Conservation (phyloP, 139 green algal species). For the Chlamydomonas schloesseri region DNA sequence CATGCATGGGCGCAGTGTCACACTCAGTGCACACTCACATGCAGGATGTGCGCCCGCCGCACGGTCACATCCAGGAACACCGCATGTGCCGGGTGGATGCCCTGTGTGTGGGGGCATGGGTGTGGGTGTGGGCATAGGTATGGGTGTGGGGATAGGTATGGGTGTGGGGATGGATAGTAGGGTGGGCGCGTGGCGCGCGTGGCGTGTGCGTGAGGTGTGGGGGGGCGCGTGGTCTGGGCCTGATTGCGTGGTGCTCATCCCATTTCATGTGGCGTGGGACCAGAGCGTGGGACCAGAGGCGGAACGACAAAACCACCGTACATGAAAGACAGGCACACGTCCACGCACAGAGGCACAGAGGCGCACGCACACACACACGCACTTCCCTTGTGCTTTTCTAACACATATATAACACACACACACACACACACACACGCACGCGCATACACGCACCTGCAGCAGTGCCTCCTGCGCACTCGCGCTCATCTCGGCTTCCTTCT, state of each 20-base stretch:
- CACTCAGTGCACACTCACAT: background rate
- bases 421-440: background rate
- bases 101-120: no score
- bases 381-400: background rate
- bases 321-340: no score
- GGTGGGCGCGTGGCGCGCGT: background rate
- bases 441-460: constrained; percentile 43
- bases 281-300: no score
- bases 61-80: constrained; percentile 35
- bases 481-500: constrained; percentile 74
- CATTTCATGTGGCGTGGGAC: no score
- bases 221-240: no score
- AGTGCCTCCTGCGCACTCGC: constrained; percentile 65
- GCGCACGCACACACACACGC: no score
- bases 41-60: background rate
- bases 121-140: background rate
- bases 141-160: no score
- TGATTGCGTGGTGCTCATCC: no score
- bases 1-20: no score
- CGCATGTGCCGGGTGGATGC: constrained; percentile 55
- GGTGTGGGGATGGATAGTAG: no score
- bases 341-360: no score
- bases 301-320: no score
- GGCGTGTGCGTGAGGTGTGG: background rate
- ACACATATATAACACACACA: background rate